These are phyloP conservation scores for Fagopyrum homotropicum DNA, from an alignment of 148 eudicot genomes.

Conservation along the genomic window DNA sequence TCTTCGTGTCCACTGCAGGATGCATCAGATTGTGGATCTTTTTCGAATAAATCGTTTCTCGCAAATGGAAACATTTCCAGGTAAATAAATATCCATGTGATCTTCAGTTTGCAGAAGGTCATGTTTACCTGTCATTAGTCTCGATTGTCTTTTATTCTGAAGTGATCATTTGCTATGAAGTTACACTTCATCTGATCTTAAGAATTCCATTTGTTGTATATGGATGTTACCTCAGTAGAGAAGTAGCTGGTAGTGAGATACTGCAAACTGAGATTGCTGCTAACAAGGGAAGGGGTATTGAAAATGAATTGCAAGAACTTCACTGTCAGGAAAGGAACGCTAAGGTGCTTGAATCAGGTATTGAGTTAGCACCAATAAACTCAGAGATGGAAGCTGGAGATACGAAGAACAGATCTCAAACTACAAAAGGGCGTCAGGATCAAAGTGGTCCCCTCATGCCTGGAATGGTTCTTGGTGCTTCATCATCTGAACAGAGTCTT, in stretches of 20 bases:
- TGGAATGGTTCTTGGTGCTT: constrained; percentile 48
- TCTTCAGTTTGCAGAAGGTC: background rate
- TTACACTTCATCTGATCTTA: background rate
- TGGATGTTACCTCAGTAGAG: constrained; percentile 36
- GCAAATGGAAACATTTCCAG: constrained; percentile 27
- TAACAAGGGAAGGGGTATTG: constrained; percentile 33
- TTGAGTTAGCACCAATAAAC: constrained; percentile 35
- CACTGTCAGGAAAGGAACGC: constrained; percentile 33
- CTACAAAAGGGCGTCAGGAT: constrained; percentile 50
- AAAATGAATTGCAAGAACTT: constrained; percentile 29
- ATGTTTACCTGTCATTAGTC: background rate
- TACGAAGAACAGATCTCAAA: constrained; percentile 38
- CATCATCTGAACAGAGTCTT: constrained; percentile 55
- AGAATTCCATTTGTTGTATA: background rate
- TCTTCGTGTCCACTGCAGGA: constrained; percentile 28
- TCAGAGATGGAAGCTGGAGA: constrained; percentile 42
- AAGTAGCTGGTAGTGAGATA: constrained; percentile 25
- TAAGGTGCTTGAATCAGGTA: constrained; percentile 27
- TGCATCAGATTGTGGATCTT: constrained; percentile 32
- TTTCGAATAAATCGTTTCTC: constrained; percentile 28
- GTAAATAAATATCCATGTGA: constrained; percentile 20
- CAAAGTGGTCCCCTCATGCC: constrained; percentile 87
- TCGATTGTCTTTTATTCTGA: background rate
- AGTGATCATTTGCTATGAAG: background rate
- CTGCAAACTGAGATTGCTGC: constrained; percentile 24